Conservation (phyloP, 2,329 filamentous ascomycete genomes). For the Exophiala viscosa region DNA sequence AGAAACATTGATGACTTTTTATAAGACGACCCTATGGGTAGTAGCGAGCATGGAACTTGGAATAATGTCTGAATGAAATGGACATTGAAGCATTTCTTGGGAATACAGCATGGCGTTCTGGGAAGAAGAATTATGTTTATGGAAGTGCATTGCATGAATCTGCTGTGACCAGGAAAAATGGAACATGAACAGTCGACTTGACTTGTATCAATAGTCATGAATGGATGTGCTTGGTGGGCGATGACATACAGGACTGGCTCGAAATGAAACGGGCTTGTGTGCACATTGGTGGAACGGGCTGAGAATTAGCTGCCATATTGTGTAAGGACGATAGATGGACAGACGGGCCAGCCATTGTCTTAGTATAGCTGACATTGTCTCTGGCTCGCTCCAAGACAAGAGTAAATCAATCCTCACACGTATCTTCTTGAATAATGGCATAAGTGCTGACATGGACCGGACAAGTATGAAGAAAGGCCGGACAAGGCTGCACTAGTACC, state of each 20-base stretch:
- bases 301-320: background rate
- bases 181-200: background rate
- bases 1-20: slow-evolving; percentile 29
- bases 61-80: slow-evolving; percentile 21
- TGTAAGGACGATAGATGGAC: too few relatives aligned
- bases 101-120: slow-evolving; percentile 24
- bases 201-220: slow-evolving; percentile 24
- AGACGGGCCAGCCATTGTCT: too few relatives aligned
- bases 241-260: slow-evolving; percentile 1
- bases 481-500: background rate
- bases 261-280: background rate
- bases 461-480: background rate
- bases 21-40: slow-evolving; percentile 5
- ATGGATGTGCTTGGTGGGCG: slow-evolving; percentile 6
- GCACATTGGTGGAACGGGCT: slow-evolving; percentile 11
- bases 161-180: background rate
- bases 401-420: too few relatives aligned
- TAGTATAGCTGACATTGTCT: too few relatives aligned
- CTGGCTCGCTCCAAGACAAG: too few relatives aligned
- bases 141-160: too few relatives aligned
- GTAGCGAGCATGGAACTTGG: slow-evolving; percentile 5
- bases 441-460: too few relatives aligned
- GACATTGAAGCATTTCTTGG: slow-evolving; percentile 14
- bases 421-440: too few relatives aligned
- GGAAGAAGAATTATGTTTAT: background rate